These are phyloP conservation scores for Warburgia ugandensis DNA, from an alignment of 164 flowering plant species.

Conservation along the genomic window DNA sequence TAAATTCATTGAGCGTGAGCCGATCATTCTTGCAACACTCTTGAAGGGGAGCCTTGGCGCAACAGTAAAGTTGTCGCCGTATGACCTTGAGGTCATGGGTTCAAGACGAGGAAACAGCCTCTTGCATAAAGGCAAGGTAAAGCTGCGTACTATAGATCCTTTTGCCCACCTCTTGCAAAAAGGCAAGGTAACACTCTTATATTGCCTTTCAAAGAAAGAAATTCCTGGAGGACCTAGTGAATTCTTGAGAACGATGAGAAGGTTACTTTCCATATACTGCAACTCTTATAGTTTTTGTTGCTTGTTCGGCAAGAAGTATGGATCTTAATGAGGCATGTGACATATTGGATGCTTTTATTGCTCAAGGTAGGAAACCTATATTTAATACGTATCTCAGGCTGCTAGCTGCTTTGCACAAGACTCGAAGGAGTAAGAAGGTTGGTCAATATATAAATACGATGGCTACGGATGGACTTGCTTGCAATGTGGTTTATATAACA, in stretches of 20 bases:
- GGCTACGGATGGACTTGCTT: slow-evolving; percentile 41
- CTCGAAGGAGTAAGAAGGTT: slow-evolving; percentile 34
- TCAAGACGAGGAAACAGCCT: no score
- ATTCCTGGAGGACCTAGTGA: slow-evolving; percentile 50
- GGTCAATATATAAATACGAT: slow-evolving; percentile 42
- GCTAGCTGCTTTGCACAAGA: slow-evolving; percentile 38
- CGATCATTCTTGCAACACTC: slow-evolving; percentile 41
- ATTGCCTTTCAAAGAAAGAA: slow-evolving; percentile 46
- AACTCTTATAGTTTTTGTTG: slow-evolving; percentile 38
- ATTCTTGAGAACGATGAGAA: slow-evolving; percentile 33
- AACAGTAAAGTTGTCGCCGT: no score
- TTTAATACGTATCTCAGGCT: slow-evolving; percentile 45
- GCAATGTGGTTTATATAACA: slow-evolving; percentile 53
- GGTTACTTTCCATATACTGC: slow-evolving; percentile 43
- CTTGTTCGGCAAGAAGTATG: slow-evolving; percentile 50
- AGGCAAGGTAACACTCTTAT: no score
- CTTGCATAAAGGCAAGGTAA: no score
- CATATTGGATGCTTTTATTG: slow-evolving; percentile 37
- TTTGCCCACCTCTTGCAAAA: no score
- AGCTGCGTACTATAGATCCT: no score
- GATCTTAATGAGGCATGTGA: slow-evolving; percentile 44
- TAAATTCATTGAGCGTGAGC: slow-evolving; percentile 33
- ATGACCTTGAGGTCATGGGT: no score
- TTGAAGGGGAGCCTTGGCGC: no score
- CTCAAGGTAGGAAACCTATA: slow-evolving; percentile 40